Base-by-base conservation (phyloP, 345 rosid genomes). In the Corchorus capsularis region DNA sequence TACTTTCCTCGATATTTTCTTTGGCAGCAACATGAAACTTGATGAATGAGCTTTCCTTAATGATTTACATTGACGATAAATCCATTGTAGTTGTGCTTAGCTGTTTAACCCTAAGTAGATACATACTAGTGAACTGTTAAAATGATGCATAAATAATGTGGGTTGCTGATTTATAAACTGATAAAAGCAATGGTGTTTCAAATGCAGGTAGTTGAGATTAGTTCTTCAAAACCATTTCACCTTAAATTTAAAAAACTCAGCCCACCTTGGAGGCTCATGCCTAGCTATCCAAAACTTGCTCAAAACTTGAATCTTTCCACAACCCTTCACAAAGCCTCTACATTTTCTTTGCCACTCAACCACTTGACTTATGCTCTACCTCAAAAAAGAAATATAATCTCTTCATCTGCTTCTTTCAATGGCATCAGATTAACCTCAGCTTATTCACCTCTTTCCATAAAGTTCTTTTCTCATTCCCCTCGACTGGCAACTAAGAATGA, bases 141-240 rank as follows among this genome's bases (percentile, higher is more conserved):
- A 41, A 1, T 39, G 32, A 63, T n/a, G 70, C 43, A 19, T 19
- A 39, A 14, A n/a, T 20, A 7, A n/a, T 74, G 47, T 74, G 17
- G 11, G 35, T 74, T 49, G 3, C 60, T 41, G 49, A 35, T 10
- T 37, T 65, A 35, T 64, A 2, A 50, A 52, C 54, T 34, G 68
- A 17, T 63, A 39, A 53, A 71, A 37, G 67, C 13, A 3, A 47
- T 69, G 68, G 46, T 80, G 68, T 72, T 76, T 53, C 82, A 82
- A 85, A 83, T 91, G 63, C 89, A 86, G 77, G 75, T 77, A 35
- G 65, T 82, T 74, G 84, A 78, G 57, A 75, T 63, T 82, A 76
- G 60, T 82, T 63, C 75, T 64, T 53, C 83, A 37, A 72, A 45
- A 39, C 75, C 79, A 32, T 71, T 77, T 34, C 86, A 78, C 71